Conservation (phyloP, 257 asterid species). For the Solanum medicagineum region DNA sequence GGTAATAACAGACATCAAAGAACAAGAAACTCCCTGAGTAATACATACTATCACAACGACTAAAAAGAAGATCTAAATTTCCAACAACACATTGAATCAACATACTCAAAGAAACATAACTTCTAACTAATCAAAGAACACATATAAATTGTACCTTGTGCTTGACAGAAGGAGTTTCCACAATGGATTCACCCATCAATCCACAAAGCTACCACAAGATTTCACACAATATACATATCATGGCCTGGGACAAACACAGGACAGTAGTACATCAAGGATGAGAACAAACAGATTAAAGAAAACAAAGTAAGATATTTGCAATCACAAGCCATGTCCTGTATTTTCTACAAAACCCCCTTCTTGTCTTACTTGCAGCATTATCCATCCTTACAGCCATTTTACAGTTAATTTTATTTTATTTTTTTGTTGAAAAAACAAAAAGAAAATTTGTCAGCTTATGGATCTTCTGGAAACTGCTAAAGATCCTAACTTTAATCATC, state of each 20-base stretch:
- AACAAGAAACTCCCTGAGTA: neutral
- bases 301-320: slow-evolving; percentile 1
- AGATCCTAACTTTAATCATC: slow-evolving; percentile 32
- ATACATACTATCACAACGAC: neutral
- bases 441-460: slow-evolving; percentile 9
- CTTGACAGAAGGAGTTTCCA: slow-evolving; percentile 17
- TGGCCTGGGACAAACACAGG: slow-evolving; percentile 21
- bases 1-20: neutral
- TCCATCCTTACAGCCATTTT: slow-evolving; percentile 8
- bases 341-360: slow-evolving; percentile 2
- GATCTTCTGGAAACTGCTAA: slow-evolving; percentile 24
- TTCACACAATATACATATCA: slow-evolving; percentile 2
- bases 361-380: slow-evolving; percentile 7
- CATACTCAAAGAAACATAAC: neutral
- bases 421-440: neutral
- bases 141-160: slow-evolving; percentile 24
- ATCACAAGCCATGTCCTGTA: slow-evolving; percentile 37
- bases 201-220: slow-evolving; percentile 10
- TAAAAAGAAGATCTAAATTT: neutral
- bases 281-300: slow-evolving; percentile 16
- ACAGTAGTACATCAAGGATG: slow-evolving; percentile 19
- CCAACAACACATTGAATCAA: neutral
- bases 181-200: slow-evolving; percentile 37
- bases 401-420: neutral
- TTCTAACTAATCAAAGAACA: neutral